Evolutionary conservation across 225 moss, liverwort and hornwort species (phyloP).

Genomic region (Physcomitrellopsis africana): DNA sequence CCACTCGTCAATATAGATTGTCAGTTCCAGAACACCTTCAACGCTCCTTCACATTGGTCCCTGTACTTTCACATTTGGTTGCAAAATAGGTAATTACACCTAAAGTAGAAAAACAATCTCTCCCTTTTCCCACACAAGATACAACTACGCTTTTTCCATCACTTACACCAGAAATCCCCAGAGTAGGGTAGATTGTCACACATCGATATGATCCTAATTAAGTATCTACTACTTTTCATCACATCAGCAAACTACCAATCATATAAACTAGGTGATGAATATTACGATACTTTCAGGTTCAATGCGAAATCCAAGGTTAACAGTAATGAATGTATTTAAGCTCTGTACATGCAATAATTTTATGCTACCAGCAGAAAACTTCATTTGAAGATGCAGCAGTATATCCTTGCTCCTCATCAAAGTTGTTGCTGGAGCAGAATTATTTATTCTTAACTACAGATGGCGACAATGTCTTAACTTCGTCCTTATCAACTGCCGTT

Average conservation of each 20-base stretch:
- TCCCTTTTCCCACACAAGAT: background rate
- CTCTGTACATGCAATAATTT: background rate
- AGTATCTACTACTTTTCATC: slow-evolving; percentile 13
- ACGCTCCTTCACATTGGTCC: slow-evolving; percentile 18
- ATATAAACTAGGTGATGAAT: slow-evolving; percentile 6
- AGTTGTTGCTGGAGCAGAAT: background rate
- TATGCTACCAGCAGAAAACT: slow-evolving; percentile 4
- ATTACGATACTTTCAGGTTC: background rate
- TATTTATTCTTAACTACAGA: slow-evolving; percentile 22
- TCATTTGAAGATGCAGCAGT: slow-evolving; percentile 7
- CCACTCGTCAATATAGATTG: background rate
- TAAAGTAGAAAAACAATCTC: background rate
- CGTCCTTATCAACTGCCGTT: slow-evolving; percentile 66
- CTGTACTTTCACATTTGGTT: background rate
- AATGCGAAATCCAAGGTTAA: background rate
- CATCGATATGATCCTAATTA: slow-evolving; percentile 1
- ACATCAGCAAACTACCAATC: slow-evolving; percentile 19
- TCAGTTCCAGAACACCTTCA: slow-evolving; percentile 22
- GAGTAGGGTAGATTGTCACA: slow-evolving; percentile 4
- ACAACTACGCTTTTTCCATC: background rate
- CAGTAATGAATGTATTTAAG: slow-evolving; percentile 11
- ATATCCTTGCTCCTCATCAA: slow-evolving; percentile 6
- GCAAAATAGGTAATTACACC: slow-evolving; percentile 7
- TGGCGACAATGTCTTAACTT: slow-evolving; percentile 34
- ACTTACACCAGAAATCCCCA: background rate